A percentile compares a stretch with the other conserved stretches of the same genome.
phyloP scores from a whole-genome alignment of 139 green algal genomes.

The Volvox reticuliferus region DNA sequence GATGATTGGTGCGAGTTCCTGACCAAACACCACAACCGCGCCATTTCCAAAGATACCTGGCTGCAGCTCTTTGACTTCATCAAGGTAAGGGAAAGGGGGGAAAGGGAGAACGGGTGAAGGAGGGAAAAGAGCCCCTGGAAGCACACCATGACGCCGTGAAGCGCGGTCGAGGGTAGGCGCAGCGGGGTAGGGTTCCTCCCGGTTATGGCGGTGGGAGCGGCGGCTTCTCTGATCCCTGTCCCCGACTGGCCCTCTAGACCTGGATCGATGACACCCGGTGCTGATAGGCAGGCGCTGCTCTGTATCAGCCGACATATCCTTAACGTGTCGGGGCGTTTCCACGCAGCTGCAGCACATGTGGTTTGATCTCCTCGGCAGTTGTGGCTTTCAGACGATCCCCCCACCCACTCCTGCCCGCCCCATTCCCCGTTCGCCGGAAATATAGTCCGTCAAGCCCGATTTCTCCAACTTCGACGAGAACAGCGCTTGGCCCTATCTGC shows the following conservation, averaged over 20 bases:
- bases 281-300: not conserved
- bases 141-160: not conserved
- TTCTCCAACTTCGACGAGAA: conserved; percentile 89
- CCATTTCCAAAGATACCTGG: conserved; percentile 92
- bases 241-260: not conserved
- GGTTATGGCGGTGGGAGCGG: too few relatives aligned
- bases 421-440: too few relatives aligned
- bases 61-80: conserved; percentile 86
- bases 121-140: not conserved
- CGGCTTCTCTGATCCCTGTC: too few relatives aligned
- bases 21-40: conserved; percentile 80
- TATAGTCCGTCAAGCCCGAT: conserved; percentile 77
- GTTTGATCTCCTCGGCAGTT: too few relatives aligned
- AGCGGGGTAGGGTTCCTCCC: too few relatives aligned
- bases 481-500: conserved; percentile 91
- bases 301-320: too few relatives aligned
- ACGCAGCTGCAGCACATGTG: too few relatives aligned
- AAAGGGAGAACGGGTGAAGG: not conserved
- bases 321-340: too few relatives aligned
- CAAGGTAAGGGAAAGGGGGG: conserved; percentile 15
- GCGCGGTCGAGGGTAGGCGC: not conserved
- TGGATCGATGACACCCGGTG: not conserved
- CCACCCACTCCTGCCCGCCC: too few relatives aligned
- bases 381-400: too few relatives aligned
- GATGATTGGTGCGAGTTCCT: conserved; percentile 91